Evolutionary conservation across 2,329 filamentous ascomycete genomes (phyloP).

Genomic region (Juglanconis oblonga): DNA sequence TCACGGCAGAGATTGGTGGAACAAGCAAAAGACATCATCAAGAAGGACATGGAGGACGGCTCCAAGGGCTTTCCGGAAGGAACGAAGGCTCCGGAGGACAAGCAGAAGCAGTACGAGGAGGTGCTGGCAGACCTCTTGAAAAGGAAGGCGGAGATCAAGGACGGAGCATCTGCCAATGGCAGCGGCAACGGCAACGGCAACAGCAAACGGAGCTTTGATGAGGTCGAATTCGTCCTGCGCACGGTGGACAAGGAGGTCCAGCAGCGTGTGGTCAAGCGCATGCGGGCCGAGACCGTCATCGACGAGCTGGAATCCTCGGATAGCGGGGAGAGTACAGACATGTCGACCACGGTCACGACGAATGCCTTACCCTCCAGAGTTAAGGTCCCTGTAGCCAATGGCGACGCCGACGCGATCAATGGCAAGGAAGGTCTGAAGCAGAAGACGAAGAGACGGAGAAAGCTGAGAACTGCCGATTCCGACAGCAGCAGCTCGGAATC

Average conservation of each 20-base stretch:
- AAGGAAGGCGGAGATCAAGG: slow-evolving; percentile 30
- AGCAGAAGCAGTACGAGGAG: slow-evolving; percentile 54
- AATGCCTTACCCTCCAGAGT: slow-evolving; percentile 25
- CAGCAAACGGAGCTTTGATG: slow-evolving; percentile 46
- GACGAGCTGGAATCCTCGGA: slow-evolving; percentile 48
- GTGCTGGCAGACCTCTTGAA: slow-evolving; percentile 49
- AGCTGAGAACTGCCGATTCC: slow-evolving; percentile 48
- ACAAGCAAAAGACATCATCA: slow-evolving; percentile 60
- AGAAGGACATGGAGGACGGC: slow-evolving; percentile 52
- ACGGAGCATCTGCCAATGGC: slow-evolving; percentile 26
- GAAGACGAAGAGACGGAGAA: slow-evolving; percentile 49
- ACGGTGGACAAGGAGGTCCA: slow-evolving; percentile 51
- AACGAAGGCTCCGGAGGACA: slow-evolving; percentile 46
- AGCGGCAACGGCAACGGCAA: slow-evolving; percentile 29
- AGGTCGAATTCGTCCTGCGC: slow-evolving; percentile 49
- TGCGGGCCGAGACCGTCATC: slow-evolving; percentile 58
- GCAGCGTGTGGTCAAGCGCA: slow-evolving; percentile 57
- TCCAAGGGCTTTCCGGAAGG: slow-evolving; percentile 46
- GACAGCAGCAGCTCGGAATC: slow-evolving; percentile 36
- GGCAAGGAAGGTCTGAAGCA: slow-evolving; percentile 41
- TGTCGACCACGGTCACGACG: slow-evolving; percentile 25
- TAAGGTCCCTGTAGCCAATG: slow-evolving; percentile 20
- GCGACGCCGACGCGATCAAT: slow-evolving; percentile 14
- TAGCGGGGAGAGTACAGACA: slow-evolving; percentile 36
- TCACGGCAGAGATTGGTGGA: slow-evolving; percentile 67